Conservation (phyloP, 2,329 filamentous ascomycete genomes). For the Colletotrichum incanum region DNA sequence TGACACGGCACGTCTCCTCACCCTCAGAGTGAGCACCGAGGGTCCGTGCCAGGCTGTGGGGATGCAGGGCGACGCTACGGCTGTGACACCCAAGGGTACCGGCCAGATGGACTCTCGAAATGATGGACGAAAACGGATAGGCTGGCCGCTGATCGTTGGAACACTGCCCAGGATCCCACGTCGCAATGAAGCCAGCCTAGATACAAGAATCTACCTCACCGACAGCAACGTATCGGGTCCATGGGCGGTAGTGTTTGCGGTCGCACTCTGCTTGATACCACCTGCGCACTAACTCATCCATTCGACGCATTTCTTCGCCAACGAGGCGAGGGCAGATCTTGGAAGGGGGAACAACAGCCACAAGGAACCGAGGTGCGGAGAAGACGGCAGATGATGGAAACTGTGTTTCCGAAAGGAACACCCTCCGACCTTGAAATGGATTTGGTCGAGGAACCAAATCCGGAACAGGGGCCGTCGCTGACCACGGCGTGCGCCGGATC, state of each 20-base stretch:
- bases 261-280: neutral
- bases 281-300: neutral
- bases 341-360: neutral
- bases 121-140: constrained; percentile 41
- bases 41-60: constrained; percentile 47
- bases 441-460: neutral
- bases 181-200: neutral
- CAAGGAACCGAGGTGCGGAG: neutral
- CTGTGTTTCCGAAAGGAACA: neutral
- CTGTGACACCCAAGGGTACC: constrained; percentile 47
- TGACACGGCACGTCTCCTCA: constrained; percentile 6
- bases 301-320: neutral
- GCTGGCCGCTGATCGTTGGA: constrained; percentile 40
- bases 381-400: neutral
- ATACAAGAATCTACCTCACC: neutral
- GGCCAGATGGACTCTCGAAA: constrained; percentile 45
- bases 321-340: neutral
- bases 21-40: constrained; percentile 22
- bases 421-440: neutral
- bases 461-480: neutral
- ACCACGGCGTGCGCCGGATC: neutral
- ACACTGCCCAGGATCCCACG: constrained; percentile 1
- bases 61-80: constrained; percentile 44
- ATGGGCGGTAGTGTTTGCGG: neutral
- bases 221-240: neutral